Base-by-base conservation (phyloP, 108 stramenopile genomes). In the Phaeodactylum tricornutum region DNA sequence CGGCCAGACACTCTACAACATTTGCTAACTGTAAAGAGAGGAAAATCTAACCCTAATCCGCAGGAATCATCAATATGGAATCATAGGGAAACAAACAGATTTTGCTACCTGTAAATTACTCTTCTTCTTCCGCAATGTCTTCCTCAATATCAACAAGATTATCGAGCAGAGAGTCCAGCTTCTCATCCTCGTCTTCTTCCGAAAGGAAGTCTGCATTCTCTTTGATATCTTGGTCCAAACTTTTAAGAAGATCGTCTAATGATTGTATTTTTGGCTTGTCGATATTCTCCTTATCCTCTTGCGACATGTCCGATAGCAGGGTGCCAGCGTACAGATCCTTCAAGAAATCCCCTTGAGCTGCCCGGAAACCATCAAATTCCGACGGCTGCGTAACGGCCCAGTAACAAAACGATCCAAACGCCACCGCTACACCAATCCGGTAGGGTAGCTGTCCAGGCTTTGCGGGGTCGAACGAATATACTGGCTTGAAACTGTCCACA, bases 341-440 rank as follows among this genome's bases (percentile, higher is more conserved):
- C 62, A 99, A 71, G 64, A 99, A 99, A 54, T 97, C 96, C 27
- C 87, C 93, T 63, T 99, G 98, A 2, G 86, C 96, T 17, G 77
- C 43, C 19, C 95, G 87, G 70, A 97, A 95, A 2, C 83, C 92
- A 75, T 99, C 98, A 59, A 99, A 99, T 66, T 99, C 98, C 0
- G 96, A 96, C 5, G 98, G 98, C 66, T 99, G 98, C 1, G 90
- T 94, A 17, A 93, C 84, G 12, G 96, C 96, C 98, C 98, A 99
- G 48, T 87, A 87, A 53, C 88, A 85, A 53, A 98, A 98, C 9
- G 88, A 94, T 27, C 87, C 76, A 40, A 97, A 84, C 5, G 88
- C 92, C 14, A 92, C 73, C 16, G 83, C 75, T 40, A 95, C 79
- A n/a, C 87, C 87, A 20, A 91, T 48, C 36, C 98, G 79, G 59